Percentiles rank a stretch among this genome's conserved stretches.
Evolutionary conservation across 1,139 yeast genomes (phyloP).

Genomic region (Taphrina sp.): DNA sequence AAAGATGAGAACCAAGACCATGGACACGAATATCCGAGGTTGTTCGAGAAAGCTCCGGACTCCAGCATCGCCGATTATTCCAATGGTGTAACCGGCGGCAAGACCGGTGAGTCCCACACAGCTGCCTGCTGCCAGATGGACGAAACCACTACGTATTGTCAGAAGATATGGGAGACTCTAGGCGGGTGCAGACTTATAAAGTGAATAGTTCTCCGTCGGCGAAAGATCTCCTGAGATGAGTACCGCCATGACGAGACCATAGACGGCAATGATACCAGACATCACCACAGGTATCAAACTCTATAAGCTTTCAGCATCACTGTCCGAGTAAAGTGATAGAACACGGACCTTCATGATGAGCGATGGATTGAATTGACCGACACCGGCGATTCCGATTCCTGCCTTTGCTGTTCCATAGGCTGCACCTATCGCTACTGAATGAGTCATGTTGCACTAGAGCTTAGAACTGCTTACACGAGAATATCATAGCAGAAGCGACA

Average conservation of each 20-base stretch:
- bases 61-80: conserved; percentile 98
- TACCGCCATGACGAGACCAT: conserved; percentile 96
- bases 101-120: conserved; percentile 96
- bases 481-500: conserved; percentile 30
- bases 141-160: conserved; percentile 63
- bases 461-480: conserved; percentile 1
- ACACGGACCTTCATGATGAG: conserved; percentile 42
- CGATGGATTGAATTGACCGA: conserved; percentile 45
- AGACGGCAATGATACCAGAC: conserved; percentile 99
- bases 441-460: neutral
- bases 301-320: conserved; percentile 21
- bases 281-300: conserved; percentile 86
- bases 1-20: conserved; percentile 89
- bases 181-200: conserved; percentile 53
- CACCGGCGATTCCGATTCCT: conserved; percentile 96
- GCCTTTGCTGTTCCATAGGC: conserved; percentile 99
- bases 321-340: conserved; percentile 6
- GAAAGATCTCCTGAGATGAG: conserved; percentile 73
- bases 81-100: conserved; percentile 98
- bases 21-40: conserved; percentile 95
- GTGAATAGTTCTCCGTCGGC: conserved; percentile 84
- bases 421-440: conserved; percentile 63
- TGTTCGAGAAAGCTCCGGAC: conserved; percentile 96
- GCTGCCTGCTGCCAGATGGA: conserved; percentile 97
- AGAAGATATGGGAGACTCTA: neutral